Conservation (phyloP, 148 eudicot genomes). For the Gaultheria prostrata region DNA sequence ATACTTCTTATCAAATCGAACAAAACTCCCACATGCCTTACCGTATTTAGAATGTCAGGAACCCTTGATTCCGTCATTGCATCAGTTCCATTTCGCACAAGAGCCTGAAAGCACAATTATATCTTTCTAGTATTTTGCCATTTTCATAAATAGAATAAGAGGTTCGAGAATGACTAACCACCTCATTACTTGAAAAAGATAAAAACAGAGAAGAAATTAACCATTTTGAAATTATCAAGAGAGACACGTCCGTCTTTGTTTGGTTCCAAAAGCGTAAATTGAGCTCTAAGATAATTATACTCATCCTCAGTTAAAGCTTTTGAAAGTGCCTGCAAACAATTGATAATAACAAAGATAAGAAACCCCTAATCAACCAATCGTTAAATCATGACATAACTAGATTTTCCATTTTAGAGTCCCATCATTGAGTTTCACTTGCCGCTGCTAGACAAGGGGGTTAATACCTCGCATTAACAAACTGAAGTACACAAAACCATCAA, state of each 20-base stretch:
- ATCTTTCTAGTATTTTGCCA: neutral
- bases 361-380: neutral
- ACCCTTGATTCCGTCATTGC: constrained; percentile 70
- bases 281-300: constrained; percentile 51
- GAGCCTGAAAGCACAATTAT: constrained; percentile 42
- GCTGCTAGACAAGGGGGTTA: neutral
- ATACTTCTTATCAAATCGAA: neutral
- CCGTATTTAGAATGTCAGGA: constrained; percentile 55
- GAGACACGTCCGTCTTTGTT: constrained; percentile 35
- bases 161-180: neutral
- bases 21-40: constrained; percentile 15
- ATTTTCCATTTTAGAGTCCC: neutral
- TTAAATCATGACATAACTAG: neutral
- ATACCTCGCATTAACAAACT: neutral
- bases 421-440: neutral
- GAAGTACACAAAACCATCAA: neutral
- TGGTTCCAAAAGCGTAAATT: constrained; percentile 44
- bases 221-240: constrained; percentile 39
- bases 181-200: neutral
- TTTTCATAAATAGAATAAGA: neutral
- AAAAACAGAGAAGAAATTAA: constrained; percentile 14
- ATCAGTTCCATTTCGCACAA: constrained; percentile 50
- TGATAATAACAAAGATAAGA: neutral
- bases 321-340: constrained; percentile 53
- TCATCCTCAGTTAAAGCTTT: constrained; percentile 75